Base-by-base conservation (phyloP, 202 grass and related monocot genomes). In the Setaria viridis region DNA sequence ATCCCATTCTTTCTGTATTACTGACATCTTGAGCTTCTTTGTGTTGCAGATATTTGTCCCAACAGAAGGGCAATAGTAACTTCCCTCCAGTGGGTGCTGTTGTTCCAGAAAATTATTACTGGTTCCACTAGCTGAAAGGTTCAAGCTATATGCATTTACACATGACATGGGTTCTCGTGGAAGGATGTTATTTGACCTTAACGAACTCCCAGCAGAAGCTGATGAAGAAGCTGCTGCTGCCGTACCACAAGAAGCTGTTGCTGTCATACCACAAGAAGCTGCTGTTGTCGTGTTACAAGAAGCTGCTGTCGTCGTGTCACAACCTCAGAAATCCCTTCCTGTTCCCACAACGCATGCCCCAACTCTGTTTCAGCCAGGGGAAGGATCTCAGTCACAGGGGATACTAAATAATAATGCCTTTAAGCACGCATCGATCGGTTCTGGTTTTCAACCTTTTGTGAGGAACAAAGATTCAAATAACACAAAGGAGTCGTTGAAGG, bases 141-240 rank as follows among this genome's bases (percentile, higher is more conserved):
- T 90, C 39, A 79, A 89, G 55, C 87, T 97, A 93, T 99, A 99
- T 99, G 94, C 92, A 91, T 97, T 88, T 94, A 99, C 89, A 93
- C 87, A 94, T 94, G 97, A 89, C 90, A 99, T 99, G 97, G 97
- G 80, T 29, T 94, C 90, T 90, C 92, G 87, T 85, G 94, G 90
- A 93, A 97, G 42, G 87, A 95, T 95, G 70, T 84, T 99, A 83
- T 99, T 99, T 89, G 97, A 99, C 76, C 97, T 99, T 83, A 99
- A 99, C 67, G 89, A 99, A 87, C 94, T 97, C 77, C 97, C 97
- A 64, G 74, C 82, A 70, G 97, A 94, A 90, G 92, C 85, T 74
- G 90, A 92, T 71, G 87, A 80, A 70, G 71, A 75, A 39, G 1
- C 50, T 56, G 87, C 53, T 76, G 2, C 19, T 15, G 34, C 41